phyloP scores from a whole-genome alignment of 1,284 basidiomycete genomes.

The Apiotrichum siamense region DNA sequence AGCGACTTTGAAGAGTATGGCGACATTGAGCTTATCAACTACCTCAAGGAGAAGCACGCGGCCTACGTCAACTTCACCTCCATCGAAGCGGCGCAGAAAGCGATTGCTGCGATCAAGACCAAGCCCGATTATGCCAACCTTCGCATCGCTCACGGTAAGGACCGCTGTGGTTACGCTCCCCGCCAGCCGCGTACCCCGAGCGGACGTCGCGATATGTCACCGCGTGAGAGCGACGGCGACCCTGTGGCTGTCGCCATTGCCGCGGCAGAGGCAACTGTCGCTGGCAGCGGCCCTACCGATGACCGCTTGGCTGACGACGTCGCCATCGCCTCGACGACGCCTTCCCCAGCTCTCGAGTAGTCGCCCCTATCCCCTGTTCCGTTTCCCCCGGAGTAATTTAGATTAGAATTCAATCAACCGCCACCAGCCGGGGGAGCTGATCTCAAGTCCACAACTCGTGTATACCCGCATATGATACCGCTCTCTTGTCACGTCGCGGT shows the following conservation, averaged over 20 bases:
- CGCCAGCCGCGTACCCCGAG: constrained; percentile 16
- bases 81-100: constrained; percentile 89
- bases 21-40: constrained; percentile 88
- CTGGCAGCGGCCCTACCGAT: not conserved
- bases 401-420: constrained; percentile 2
- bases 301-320: not conserved
- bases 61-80: constrained; percentile 93
- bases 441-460: constrained; percentile 1
- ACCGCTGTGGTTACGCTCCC: constrained; percentile 65
- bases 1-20: constrained; percentile 86
- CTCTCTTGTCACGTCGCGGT: not conserved
- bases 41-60: constrained; percentile 91
- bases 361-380: not conserved
- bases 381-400: not conserved
- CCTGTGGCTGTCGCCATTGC: constrained; percentile 19
- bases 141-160: constrained; percentile 86
- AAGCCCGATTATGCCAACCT: constrained; percentile 75
- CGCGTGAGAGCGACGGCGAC: constrained; percentile 14
- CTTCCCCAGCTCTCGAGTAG: not conserved
- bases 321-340: not conserved
- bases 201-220: constrained; percentile 13
- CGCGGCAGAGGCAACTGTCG: constrained; percentile 16
- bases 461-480: constrained; percentile 12
- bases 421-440: not conserved
- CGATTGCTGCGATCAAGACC: constrained; percentile 79